Conservation (phyloP, 306 rosid species). For the Vicia sativa region DNA sequence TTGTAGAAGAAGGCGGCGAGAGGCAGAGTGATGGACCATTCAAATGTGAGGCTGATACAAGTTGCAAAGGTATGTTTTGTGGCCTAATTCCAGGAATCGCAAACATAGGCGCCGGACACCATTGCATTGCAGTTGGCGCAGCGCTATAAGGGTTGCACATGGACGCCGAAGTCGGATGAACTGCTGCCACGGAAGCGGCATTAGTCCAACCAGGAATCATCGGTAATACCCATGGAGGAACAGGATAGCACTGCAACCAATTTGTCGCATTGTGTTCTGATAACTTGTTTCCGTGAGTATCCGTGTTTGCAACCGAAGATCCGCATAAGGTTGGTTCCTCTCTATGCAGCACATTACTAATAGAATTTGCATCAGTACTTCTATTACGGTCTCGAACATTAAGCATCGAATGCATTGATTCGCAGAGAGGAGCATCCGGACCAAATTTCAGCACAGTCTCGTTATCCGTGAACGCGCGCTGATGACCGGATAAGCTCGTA, state of each 20-base stretch:
- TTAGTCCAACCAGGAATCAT: slow-evolving; percentile 49
- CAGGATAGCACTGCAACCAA: slow-evolving; percentile 48
- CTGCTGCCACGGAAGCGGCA: slow-evolving; percentile 35
- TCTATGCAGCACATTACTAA: slow-evolving; percentile 38
- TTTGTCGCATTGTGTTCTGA: slow-evolving; percentile 39
- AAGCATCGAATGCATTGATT: slow-evolving; percentile 53
- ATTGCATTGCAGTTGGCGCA: slow-evolving; percentile 46
- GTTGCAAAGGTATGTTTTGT: slow-evolving; percentile 51
- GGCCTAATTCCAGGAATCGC: slow-evolving; percentile 54
- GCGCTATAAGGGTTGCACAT: slow-evolving; percentile 11
- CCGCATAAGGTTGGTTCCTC: slow-evolving; percentile 47
- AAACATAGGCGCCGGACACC: slow-evolving; percentile 50
- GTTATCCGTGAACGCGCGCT: slow-evolving; percentile 35
- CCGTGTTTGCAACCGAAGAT: slow-evolving; percentile 43
- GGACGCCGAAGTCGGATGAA: slow-evolving; percentile 36
- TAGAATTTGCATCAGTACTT: slow-evolving; percentile 38
- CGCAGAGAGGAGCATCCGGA: slow-evolving; percentile 53
- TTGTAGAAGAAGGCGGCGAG: slow-evolving; percentile 50
- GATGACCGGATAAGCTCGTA: slow-evolving; percentile 38
- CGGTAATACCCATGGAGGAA: slow-evolving; percentile 55
- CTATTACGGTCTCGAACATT: slow-evolving; percentile 46
- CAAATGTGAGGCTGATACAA: slow-evolving; percentile 56
- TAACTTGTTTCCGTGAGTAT: slow-evolving; percentile 44
- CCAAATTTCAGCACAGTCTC: slow-evolving; percentile 60
- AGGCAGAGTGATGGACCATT: slow-evolving; percentile 46